Evolutionary conservation across 1,284 basidiomycete genomes (phyloP).

Genomic region (Meira miltonrushii): DNA sequence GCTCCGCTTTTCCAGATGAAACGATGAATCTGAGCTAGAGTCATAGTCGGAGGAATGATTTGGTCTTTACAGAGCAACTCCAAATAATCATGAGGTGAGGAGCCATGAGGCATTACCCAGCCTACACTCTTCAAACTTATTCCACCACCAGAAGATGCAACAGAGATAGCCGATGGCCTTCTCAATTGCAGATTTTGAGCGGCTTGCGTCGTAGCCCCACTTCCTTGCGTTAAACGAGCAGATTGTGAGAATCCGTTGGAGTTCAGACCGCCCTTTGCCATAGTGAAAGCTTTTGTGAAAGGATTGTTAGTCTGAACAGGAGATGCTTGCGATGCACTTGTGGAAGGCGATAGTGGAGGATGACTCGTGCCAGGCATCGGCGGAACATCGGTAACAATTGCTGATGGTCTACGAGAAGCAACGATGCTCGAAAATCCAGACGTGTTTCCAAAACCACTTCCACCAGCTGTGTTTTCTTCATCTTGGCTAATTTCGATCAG

Average conservation of each 20-base stretch:
- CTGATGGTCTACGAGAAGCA: constrained; percentile 20
- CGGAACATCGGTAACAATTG: neutral
- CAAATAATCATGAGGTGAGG: constrained; percentile 67
- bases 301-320: neutral
- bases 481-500: constrained; percentile 39
- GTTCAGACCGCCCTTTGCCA: neutral
- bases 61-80: constrained; percentile 82
- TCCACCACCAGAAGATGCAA: too few species aligned
- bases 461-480: neutral
- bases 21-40: constrained; percentile 60
- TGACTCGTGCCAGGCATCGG: neutral
- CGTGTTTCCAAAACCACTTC: too few species aligned
- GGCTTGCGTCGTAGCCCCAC: too few species aligned
- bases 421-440: constrained; percentile 15
- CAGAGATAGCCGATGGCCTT: too few species aligned
- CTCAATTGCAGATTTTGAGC: too few species aligned
- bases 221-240: neutral
- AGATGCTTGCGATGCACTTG: neutral
- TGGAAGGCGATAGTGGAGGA: neutral
- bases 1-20: constrained; percentile 22
- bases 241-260: neutral
- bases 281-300: neutral
- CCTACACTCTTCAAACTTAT: neutral
- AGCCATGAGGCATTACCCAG: neutral
- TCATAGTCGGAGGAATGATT: constrained; percentile 75